Conservation (phyloP, 2,329 filamentous ascomycete species). For the Aspergillus aculeatus region DNA sequence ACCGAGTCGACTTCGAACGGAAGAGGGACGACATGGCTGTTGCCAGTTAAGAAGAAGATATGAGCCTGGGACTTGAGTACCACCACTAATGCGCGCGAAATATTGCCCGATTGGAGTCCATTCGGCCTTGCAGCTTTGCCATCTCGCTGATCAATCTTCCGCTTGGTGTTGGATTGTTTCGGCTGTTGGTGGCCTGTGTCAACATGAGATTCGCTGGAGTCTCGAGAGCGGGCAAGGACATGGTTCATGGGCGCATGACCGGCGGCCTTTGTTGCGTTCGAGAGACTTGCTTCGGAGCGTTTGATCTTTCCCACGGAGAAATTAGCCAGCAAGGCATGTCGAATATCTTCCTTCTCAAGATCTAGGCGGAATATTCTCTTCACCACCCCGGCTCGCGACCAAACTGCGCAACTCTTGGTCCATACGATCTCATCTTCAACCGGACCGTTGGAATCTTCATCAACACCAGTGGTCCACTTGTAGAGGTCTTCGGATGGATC, state of each 20-base stretch:
- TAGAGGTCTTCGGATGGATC: constrained; percentile 66
- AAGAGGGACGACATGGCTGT: constrained; percentile 85
- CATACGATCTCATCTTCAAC: constrained; percentile 77
- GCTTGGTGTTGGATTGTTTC: not conserved
- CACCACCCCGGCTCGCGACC: constrained; percentile 82
- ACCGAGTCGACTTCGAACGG: constrained; percentile 91
- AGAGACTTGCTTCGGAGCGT: constrained; percentile 13
- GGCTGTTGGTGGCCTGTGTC: not conserved
- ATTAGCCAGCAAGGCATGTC: constrained; percentile 80
- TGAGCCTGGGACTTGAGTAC: constrained; percentile 91
- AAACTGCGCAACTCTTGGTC: constrained; percentile 75
- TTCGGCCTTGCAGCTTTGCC: constrained; percentile 6
- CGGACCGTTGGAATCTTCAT: constrained; percentile 43
- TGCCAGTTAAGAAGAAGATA: constrained; percentile 84
- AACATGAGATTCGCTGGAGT: constrained; percentile 9
- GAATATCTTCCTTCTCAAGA: constrained; percentile 79
- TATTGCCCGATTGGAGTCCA: constrained; percentile 22
- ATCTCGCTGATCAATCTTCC: not conserved
- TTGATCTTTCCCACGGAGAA: constrained; percentile 59
- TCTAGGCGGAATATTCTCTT: constrained; percentile 84
- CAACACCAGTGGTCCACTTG: constrained; percentile 66
- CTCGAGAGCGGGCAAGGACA: constrained; percentile 9
- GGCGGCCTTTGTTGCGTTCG: constrained; percentile 9
- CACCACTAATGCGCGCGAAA: constrained; percentile 72
- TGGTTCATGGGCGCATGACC: constrained; percentile 2